phyloP scores from a whole-genome alignment of 768 basidiomycete species.

The Phanerodontia chrysosporium region DNA sequence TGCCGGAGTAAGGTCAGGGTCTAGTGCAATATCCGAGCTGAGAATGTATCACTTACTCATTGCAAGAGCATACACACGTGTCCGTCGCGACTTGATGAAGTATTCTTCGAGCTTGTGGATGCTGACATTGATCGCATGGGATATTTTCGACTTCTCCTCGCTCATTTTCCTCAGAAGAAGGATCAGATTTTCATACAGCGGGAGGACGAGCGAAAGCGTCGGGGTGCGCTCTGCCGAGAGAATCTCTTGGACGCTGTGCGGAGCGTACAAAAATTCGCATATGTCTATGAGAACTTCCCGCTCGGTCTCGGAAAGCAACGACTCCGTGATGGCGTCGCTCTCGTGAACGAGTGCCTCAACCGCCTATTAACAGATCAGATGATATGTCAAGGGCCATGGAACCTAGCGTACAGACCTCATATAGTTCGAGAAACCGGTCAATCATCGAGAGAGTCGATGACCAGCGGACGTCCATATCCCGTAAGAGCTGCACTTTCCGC shows the following conservation, averaged over 20 bases:
- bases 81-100: constrained; percentile 20
- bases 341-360: neutral
- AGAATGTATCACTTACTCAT: constrained; percentile 6
- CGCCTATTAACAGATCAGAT: constrained; percentile 7
- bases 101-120: neutral
- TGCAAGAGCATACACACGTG: constrained; percentile 5
- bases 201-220: neutral
- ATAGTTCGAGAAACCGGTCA: constrained; percentile 23
- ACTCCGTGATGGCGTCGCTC: neutral
- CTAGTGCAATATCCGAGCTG: too few species aligned
- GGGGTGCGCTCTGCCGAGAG: neutral
- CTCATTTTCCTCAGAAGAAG: neutral
- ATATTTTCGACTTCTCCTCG: neutral
- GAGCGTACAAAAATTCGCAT: neutral
- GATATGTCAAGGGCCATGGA: constrained; percentile 15
- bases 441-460: constrained; percentile 32
- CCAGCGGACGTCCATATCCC: constrained; percentile 27
- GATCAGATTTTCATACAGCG: neutral
- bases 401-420: constrained; percentile 6
- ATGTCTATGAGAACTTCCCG: neutral
- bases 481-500: too few species aligned
- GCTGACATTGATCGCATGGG: neutral
- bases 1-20: neutral
- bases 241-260: neutral
- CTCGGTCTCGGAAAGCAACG: neutral